A percentile compares a stretch with the other conserved stretches of the same genome.
These are phyloP conservation scores for Diaporthe longicolla DNA, from an alignment of 2,329 filamentous ascomycete genomes.

Conservation along the genomic window DNA sequence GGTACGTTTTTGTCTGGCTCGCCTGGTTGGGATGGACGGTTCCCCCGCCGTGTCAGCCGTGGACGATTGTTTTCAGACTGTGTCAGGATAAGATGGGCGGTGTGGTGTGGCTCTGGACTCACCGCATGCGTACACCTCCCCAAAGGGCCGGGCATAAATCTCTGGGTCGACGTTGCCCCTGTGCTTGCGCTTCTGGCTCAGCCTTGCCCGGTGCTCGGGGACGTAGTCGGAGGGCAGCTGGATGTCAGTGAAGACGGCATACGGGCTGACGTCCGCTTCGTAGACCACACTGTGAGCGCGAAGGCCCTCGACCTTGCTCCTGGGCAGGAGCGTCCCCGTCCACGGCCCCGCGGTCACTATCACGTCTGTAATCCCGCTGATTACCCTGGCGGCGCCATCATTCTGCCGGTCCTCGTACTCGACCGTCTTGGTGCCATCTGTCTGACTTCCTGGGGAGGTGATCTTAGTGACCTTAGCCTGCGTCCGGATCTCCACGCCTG, in stretches of 20 bases:
- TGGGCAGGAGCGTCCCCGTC: conserved; percentile 72
- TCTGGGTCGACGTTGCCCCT: conserved; percentile 83
- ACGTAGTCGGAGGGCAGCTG: conserved; percentile 76
- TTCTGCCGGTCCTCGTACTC: conserved; percentile 68
- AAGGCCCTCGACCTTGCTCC: conserved; percentile 69
- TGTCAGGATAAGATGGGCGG: neutral
- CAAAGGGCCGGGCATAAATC: conserved; percentile 90
- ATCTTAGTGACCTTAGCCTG: conserved; percentile 79
- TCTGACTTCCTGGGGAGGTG: conserved; percentile 59
- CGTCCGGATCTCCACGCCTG: conserved; percentile 76
- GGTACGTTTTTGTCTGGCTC: conserved; percentile 84
- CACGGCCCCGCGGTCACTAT: conserved; percentile 62
- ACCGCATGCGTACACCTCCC: conserved; percentile 95
- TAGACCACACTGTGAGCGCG: conserved; percentile 78
- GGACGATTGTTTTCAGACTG: neutral
- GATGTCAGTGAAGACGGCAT: conserved; percentile 90
- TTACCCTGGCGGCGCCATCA: conserved; percentile 50
- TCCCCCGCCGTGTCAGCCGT: conserved; percentile 14
- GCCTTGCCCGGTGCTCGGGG: conserved; percentile 61
- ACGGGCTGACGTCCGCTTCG: conserved; percentile 75
- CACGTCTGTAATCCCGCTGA: conserved; percentile 66
- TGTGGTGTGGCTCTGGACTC: conserved; percentile 44
- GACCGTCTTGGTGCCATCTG: conserved; percentile 66
- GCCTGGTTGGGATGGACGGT: conserved; percentile 52
- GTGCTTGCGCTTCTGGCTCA: conserved; percentile 67